A percentile compares a stretch with the other conserved stretches of the same genome.
Evolutionary conservation across 148 eudicot genomes (phyloP).

Genomic region (Oxyria digyna): DNA sequence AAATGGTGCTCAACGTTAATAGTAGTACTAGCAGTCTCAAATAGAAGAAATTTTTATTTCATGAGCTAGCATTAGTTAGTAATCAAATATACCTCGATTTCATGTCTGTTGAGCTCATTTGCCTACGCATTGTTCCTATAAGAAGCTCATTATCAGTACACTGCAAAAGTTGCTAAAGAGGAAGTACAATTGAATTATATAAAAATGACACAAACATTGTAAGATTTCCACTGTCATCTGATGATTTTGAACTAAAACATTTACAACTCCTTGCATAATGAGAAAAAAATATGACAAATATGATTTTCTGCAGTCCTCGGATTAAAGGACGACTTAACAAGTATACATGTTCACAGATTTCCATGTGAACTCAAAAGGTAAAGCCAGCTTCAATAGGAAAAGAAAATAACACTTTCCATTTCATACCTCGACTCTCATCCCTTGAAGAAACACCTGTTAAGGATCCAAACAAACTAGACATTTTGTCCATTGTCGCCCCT

Average conservation of each 20-base stretch:
- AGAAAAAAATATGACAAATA: background rate
- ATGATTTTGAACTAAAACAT: background rate
- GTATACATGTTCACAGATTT: no score
- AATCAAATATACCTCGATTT: slow-evolving; percentile 38
- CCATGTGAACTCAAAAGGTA: background rate
- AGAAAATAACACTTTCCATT: background rate
- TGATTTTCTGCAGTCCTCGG: background rate
- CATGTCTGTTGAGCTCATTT: slow-evolving; percentile 31
- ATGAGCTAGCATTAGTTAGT: background rate
- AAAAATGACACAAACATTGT: background rate
- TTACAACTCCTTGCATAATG: background rate
- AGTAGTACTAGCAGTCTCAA: background rate
- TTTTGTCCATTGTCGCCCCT: slow-evolving; percentile 52
- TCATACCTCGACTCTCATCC: slow-evolving; percentile 46
- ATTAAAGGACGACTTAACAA: no score
- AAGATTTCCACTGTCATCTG: background rate
- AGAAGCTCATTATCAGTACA: slow-evolving; percentile 7
- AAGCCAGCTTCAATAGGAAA: background rate
- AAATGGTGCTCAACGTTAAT: slow-evolving; percentile 4
- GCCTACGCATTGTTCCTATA: slow-evolving; percentile 47
- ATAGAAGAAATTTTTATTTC: background rate
- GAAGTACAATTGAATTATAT: background rate
- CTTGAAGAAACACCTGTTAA: slow-evolving; percentile 41
- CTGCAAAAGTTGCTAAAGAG: background rate
- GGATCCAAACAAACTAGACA: slow-evolving; percentile 68